phyloP scores from a whole-genome alignment of 1,284 basidiomycete genomes.

The Heimioporus punctisporus region DNA sequence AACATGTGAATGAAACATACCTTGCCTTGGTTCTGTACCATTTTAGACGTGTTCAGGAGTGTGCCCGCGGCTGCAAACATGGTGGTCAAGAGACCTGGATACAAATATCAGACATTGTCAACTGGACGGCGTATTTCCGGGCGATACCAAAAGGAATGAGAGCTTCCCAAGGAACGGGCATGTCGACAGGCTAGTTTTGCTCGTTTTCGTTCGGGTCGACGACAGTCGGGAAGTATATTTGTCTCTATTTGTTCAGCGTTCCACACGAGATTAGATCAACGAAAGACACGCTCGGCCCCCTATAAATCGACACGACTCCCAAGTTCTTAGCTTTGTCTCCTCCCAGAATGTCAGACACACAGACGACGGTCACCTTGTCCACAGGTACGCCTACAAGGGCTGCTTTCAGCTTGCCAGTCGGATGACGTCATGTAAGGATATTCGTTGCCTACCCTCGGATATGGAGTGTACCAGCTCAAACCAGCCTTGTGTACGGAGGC shows the following conservation, averaged over 20 bases:
- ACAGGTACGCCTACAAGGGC: conserved; percentile 11
- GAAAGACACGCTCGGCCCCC: not conserved
- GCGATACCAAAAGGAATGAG: conserved; percentile 86
- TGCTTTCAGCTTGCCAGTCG: not conserved
- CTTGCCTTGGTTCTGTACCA: conserved; percentile 89
- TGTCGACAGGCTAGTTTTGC: conserved; percentile 36
- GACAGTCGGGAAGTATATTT: conserved; percentile 11
- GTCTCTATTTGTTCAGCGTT: conserved; percentile 10
- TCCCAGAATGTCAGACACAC: conserved; percentile 13
- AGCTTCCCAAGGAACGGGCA: conserved; percentile 97
- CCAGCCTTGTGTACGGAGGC: conserved; percentile 9
- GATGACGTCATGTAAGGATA: conserved; percentile 16
- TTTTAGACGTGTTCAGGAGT: conserved; percentile 75
- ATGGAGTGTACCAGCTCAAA: conserved; percentile 22
- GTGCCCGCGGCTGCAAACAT: conserved; percentile 93
- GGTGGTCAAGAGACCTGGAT: conserved; percentile 77
- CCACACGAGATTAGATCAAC: conserved; percentile 4
- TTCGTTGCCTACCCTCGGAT: conserved; percentile 28
- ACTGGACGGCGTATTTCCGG: not conserved
- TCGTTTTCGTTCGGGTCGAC: not conserved
- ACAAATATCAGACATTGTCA: conserved; percentile 6
- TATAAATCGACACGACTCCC: not conserved
- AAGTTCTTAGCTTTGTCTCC: not conserved
- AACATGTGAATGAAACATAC: conserved; percentile 42
- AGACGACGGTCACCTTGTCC: conserved; percentile 8